A percentile compares a stretch with the other conserved stretches of the same genome.
Evolutionary conservation across 306 rosid species (phyloP).

Genomic region (Herpetospermum pedunculosum): DNA sequence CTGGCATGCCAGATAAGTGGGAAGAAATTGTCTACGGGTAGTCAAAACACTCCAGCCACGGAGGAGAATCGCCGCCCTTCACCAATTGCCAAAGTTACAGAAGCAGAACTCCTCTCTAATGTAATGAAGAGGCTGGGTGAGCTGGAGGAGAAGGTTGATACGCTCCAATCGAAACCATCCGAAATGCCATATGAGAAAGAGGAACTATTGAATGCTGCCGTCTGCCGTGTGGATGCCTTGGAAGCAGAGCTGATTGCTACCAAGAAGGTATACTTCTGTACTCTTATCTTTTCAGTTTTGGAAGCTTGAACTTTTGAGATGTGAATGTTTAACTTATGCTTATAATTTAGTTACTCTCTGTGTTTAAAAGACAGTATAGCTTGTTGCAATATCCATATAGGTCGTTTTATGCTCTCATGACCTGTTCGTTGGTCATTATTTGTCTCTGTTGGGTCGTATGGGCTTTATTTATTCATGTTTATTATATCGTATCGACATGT

Average conservation of each 20-base stretch:
- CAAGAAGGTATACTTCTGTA: constrained; percentile 51
- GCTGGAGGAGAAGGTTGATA: constrained; percentile 77
- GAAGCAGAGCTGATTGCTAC: constrained; percentile 95
- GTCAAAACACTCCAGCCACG: constrained; percentile 21
- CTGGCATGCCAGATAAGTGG: constrained; percentile 31
- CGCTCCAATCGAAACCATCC: constrained; percentile 83
- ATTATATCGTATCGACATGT: neutral
- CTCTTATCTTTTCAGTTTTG: neutral
- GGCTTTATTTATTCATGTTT: neutral
- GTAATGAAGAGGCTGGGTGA: constrained; percentile 59
- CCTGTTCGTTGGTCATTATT: neutral
- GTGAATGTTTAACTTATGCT: neutral
- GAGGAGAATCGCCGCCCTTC: constrained; percentile 36
- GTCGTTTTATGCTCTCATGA: neutral
- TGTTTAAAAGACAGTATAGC: neutral
- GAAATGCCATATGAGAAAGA: constrained; percentile 84
- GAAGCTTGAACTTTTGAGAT: neutral
- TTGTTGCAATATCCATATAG: neutral
- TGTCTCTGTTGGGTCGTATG: neutral
- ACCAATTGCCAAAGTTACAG: constrained; percentile 21
- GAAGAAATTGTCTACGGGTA: constrained; percentile 25
- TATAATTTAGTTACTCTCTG: neutral
- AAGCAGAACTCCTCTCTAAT: constrained; percentile 41
- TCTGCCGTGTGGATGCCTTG: constrained; percentile 89
- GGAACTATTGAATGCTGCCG: constrained; percentile 96